phyloP scores from a whole-genome alignment of 345 rosid genomes.

The Microthlaspi erraticum region DNA sequence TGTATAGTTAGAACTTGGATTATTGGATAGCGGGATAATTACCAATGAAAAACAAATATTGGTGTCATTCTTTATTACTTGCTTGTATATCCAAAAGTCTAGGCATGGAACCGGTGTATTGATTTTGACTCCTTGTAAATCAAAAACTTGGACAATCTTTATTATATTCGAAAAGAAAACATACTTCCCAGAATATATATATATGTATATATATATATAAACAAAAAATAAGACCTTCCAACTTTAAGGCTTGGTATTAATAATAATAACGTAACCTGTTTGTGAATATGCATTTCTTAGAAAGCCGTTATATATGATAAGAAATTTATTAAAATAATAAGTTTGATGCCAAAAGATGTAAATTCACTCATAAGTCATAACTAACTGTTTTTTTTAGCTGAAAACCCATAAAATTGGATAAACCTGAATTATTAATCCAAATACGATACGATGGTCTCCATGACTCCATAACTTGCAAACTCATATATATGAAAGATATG shows the following conservation, averaged over 20 bases:
- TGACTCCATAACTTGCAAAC: too few species aligned
- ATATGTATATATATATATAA: too few species aligned
- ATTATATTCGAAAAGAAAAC: not conserved
- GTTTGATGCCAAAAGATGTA: too few species aligned
- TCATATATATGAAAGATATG: too few species aligned
- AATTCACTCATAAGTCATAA: too few species aligned
- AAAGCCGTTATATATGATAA: not conserved
- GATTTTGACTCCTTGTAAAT: conserved; percentile 16
- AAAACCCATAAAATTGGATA: too few species aligned
- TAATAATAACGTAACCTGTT: not conserved
- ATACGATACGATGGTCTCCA: too few species aligned
- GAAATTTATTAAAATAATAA: too few species aligned
- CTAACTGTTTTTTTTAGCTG: too few species aligned
- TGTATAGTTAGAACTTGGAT: not conserved
- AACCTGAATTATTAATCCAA: too few species aligned
- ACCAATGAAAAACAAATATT: conserved; percentile 6
- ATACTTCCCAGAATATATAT: not conserved
- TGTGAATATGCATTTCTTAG: not conserved
- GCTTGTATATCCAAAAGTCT: conserved; percentile 29
- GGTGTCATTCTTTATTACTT: not conserved
- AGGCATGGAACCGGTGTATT: conserved; percentile 25
- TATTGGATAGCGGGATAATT: conserved; percentile 12
- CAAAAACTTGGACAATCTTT: conserved; percentile 22
- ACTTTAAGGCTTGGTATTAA: not conserved
- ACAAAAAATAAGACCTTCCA: not conserved